Evolutionary conservation across 1,284 basidiomycete species (phyloP).

Genomic region (Meira miltonrushii): DNA sequence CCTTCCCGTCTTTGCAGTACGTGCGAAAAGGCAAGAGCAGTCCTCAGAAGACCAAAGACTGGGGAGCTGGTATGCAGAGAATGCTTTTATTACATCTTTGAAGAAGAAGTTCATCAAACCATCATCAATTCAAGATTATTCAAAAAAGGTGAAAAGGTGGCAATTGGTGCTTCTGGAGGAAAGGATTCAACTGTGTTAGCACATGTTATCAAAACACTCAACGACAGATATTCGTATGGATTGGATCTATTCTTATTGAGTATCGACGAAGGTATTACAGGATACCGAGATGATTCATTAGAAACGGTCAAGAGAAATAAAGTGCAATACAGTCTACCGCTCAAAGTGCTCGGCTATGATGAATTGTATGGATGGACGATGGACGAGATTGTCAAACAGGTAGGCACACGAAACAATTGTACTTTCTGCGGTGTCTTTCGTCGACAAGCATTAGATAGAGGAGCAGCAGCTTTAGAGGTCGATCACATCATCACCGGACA

Average conservation of each 20-base stretch:
- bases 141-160: slow-evolving; percentile 83
- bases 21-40: slow-evolving; percentile 72
- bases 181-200: slow-evolving; percentile 99
- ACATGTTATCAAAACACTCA: slow-evolving; percentile 90
- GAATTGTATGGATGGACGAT: slow-evolving; percentile 99
- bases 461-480: slow-evolving; percentile 78
- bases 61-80: slow-evolving; percentile 92
- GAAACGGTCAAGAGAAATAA: slow-evolving; percentile 99
- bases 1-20: slow-evolving; percentile 67
- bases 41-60: slow-evolving; percentile 91
- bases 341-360: slow-evolving; percentile 91
- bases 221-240: slow-evolving; percentile 88
- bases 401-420: slow-evolving; percentile 97
- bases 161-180: slow-evolving; percentile 94
- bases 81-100: slow-evolving; percentile 94
- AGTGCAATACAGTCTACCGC: slow-evolving; percentile 85
- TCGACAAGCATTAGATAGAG: slow-evolving; percentile 89
- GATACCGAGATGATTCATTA: slow-evolving; percentile 93
- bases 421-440: slow-evolving; percentile 98
- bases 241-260: slow-evolving; percentile 86
- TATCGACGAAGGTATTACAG: slow-evolving; percentile 97
- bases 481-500: slow-evolving; percentile 99
- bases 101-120: slow-evolving; percentile 96
- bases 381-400: slow-evolving; percentile 87
- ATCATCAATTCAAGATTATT: slow-evolving; percentile 70